phyloP scores from a whole-genome alignment of 176 grass and related monocot genomes.

The Paspalum notatum region DNA sequence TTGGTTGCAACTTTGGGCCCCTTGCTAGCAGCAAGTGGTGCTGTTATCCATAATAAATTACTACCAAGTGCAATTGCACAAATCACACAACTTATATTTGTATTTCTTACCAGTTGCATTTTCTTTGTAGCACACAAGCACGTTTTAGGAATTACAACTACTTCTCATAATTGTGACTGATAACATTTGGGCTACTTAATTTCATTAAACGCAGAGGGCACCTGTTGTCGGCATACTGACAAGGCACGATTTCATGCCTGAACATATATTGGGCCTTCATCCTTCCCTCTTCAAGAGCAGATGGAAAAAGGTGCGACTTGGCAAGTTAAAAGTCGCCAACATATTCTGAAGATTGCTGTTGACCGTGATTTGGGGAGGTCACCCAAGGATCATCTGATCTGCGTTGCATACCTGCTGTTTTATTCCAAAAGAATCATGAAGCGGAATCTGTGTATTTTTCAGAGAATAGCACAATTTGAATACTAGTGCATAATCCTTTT shows the following conservation, averaged over 20 bases:
- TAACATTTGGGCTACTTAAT: conserved; percentile 4
- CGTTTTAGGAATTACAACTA: background rate
- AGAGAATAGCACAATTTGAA: background rate
- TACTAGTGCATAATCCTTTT: background rate
- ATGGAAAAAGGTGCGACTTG: conserved; percentile 77
- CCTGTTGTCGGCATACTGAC: conserved; percentile 90
- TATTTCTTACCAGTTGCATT: conserved; percentile 5
- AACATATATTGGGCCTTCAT: conserved; percentile 77
- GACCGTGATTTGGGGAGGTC: conserved; percentile 1
- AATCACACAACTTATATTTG: background rate
- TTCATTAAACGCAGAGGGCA: conserved; percentile 50
- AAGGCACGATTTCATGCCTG: conserved; percentile 91
- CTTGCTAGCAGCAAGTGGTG: background rate
- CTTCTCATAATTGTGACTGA: background rate
- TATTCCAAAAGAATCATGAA: background rate
- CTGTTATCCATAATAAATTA: background rate
- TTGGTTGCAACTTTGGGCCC: background rate
- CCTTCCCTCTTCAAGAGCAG: conserved; percentile 74
- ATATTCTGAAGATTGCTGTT: conserved; percentile 40
- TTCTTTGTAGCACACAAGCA: background rate
- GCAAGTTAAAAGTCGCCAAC: conserved; percentile 52
- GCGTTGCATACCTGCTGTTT: background rate
- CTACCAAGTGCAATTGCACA: background rate
- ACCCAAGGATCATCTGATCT: background rate
- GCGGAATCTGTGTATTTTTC: background rate